Evolutionary conservation across 169 alveolate genomes (phyloP), one percentile per base, ranked within the genome.

Genomic region (Cryptosporidium ubiquitum): DNA sequence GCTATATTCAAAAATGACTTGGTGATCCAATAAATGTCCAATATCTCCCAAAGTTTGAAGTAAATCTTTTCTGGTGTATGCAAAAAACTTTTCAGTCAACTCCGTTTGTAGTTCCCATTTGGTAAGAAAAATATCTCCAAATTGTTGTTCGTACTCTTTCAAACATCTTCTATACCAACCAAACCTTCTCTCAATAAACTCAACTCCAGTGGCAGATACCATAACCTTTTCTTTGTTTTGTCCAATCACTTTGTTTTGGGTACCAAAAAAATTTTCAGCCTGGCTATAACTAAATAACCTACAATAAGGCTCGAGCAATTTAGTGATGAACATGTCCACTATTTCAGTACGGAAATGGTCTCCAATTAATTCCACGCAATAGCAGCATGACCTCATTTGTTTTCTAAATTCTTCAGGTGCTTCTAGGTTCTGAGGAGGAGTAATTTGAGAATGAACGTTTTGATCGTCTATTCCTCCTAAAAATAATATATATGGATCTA

Each of bases 71-170:
- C 75, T 79, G 16, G 75, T 60, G 40, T 40, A 79, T 29, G 58
- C 23, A 37, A 79, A 40, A 18, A 60, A 79, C 33, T 61, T 79
- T 47, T 79, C 89, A 1, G 89, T 79, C 35, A 79, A 26, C 9
- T 40, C 33, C 4, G 58, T 61, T 16, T 47, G 60, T 9, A 79
- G 39, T 12, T 79, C 40, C 89, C 89, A 79, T 39, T 33, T 58
- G n/a, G 51, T 79, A 33, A 47, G 66, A 37, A 79, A 79, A 29
- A 79, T 64, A 7, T 79, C 89, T 18, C 89, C 68, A 40, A 79
- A 79, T 40, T 79, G 89, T 18, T 79, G 89, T n/a, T 79, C 89
- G n/a, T 79, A 79, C 47, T 79, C 89, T 42, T 79, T 79, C 20
- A 79, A 20, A 52, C 71, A 79, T 42, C 75, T 64, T 64, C 74